Base-by-base conservation (phyloP, 2,329 filamentous ascomycete species). In the Domatiomyces catenatus region DNA sequence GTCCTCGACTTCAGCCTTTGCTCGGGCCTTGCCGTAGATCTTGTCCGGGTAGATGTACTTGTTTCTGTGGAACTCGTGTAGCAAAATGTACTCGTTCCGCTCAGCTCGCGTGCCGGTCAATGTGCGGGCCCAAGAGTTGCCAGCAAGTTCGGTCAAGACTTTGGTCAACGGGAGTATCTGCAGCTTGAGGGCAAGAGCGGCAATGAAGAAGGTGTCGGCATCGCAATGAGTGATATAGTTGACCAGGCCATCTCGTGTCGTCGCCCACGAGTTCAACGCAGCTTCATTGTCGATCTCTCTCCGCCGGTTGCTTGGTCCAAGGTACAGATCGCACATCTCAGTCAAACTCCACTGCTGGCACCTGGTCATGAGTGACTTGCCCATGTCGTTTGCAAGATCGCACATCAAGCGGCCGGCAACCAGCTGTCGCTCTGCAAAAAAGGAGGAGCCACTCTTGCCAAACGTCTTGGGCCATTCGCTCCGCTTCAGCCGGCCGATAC, bases 21-120 rank as follows among this genome's bases (percentile, higher is more conserved):
- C 75, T 53, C 86, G 84, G 12, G 80, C 80, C 59, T 83, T 88
- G 61, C 86, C 87, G 45, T 75, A 83, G 58, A 87, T 81, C 69
- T 98, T 98, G 70, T 98, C 93, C 0, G 92, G 92, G 63, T 88
- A 95, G 54, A 98, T 95, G 64, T 94, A 98, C 67, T 95, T 96
- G 69, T 92, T 95, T 55, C 84, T 83, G 65, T 95, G 79, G 63
- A 98, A 98, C 62, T 96, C 90, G 60, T 98, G 92, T 4, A 98
- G 77, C 63, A 98, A 63, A 86, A 98, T 98, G 75, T 94, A 98
- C 69, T 98, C 92, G 69, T 98, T 98, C 36, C 92, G 85, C 71
- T 98, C 92, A 7, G 92, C 92, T 63, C 92, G 83, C 18, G 92
- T 98, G 67, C 92, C 92, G 39, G 87, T 95, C 42, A 98, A 72